Base-by-base conservation (phyloP, 1,284 basidiomycete species). In the Cutaneotrichosporon curvatum region DNA sequence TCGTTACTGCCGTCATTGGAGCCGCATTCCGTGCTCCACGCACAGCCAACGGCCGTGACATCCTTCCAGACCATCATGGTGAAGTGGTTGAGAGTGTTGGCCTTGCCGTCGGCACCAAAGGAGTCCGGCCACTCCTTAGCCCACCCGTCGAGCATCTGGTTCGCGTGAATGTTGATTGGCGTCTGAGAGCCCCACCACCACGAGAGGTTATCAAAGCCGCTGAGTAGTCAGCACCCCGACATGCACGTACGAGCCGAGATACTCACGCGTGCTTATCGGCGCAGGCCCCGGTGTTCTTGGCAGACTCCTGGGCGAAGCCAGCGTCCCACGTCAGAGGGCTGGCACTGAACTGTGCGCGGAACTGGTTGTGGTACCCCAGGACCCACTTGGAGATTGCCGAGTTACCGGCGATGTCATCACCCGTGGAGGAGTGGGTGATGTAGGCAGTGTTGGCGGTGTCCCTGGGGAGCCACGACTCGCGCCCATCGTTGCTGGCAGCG, bases 341-440 rank as follows among this genome's bases (percentile, higher is more conserved):
- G 2, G 43, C 35, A 7, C 37, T 46, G 33, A 43, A 52, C 37
- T 45, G 37, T 12, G 43, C 43, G 34, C 50, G 50, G 11, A 28
- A 41, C 37, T 43, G 32, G 47, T 48, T 52, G 50, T 52, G 46
- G 36, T 37, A 37, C 22, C 40, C 37, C 37, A 52, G 43, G 6
- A 31, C 4, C 32, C 23, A 22, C 50, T 52, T 48, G 43, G 43
- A 18, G 19, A 14, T 12, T 2, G 22, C 32, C 4, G 43, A 43
- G 3, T 37, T 37, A n/a, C 50, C 50, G 10, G 36, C 43, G 21
- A 39, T 37, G 38, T 60, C 61, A 22, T 55, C 58, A 8, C 42
- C 54, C 35, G 59, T 55, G 33, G 38, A 37, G 31, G 79, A 78
- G 45, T 80, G 77, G 8, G 48, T 42, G 1, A 16, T 30, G 20